These are phyloP conservation scores for Nakazawaea ishiwadae DNA, from an alignment of 805 yeast genomes.

Conservation along the genomic window DNA sequence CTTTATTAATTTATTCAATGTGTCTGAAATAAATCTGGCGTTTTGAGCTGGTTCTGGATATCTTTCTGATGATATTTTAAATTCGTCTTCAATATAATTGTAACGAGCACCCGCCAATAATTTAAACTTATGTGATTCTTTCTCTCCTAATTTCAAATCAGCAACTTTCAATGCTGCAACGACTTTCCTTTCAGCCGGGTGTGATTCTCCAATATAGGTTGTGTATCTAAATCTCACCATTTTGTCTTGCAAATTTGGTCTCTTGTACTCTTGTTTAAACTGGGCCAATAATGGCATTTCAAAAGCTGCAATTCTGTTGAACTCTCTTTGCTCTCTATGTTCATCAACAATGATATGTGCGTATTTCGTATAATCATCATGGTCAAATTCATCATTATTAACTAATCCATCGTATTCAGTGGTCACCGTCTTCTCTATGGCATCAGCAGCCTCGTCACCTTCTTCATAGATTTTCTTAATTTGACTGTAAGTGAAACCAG, in stretches of 20 bases:
- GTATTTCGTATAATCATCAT: slow-evolving; percentile 60
- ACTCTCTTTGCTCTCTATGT: slow-evolving; percentile 70
- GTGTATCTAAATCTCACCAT: slow-evolving; percentile 70
- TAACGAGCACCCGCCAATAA: slow-evolving; percentile 77
- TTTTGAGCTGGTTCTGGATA: slow-evolving; percentile 83
- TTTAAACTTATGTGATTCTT: slow-evolving; percentile 68
- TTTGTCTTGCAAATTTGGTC: slow-evolving; percentile 34
- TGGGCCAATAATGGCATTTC: slow-evolving; percentile 84
- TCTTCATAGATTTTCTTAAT: slow-evolving; percentile 33
- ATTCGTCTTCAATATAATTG: slow-evolving; percentile 50
- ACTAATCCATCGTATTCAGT: slow-evolving; percentile 33
- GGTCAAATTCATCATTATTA: slow-evolving; percentile 36
- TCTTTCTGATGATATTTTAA: slow-evolving; percentile 61
- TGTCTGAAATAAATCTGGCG: slow-evolving; percentile 64
- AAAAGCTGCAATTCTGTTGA: slow-evolving; percentile 81
- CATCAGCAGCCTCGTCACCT: slow-evolving; percentile 37
- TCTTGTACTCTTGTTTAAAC: slow-evolving; percentile 64
- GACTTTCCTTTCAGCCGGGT: slow-evolving; percentile 70
- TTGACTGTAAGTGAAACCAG: slow-evolving; percentile 26
- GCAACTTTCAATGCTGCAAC: slow-evolving; percentile 47
- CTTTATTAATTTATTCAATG: slow-evolving; percentile 52
- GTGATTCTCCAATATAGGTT: slow-evolving; percentile 66
- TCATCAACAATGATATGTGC: slow-evolving; percentile 71
- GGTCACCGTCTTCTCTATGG: slow-evolving; percentile 26
- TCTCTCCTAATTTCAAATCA: slow-evolving; percentile 47